Conservation (phyloP, 495 filamentous ascomycete genomes). For the Podospora appendiculata region DNA sequence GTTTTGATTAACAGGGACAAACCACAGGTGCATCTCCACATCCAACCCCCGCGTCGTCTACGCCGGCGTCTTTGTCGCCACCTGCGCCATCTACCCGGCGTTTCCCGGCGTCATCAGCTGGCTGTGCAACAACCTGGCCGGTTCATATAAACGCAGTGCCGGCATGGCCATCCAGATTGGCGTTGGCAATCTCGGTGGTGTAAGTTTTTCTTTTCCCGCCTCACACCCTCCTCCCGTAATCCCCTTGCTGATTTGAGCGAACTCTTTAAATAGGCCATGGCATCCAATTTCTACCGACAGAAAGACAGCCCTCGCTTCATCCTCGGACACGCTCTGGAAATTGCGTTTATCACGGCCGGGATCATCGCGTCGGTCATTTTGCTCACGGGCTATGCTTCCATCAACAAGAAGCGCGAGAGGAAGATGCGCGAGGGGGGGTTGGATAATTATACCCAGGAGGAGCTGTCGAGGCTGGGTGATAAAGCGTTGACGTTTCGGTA, state of each 20-base stretch:
- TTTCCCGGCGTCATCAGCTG: slow-evolving; percentile 66
- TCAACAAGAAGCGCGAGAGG: slow-evolving; percentile 52
- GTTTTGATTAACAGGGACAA: not conserved
- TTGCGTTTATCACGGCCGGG: slow-evolving; percentile 58
- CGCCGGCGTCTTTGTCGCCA: slow-evolving; percentile 64
- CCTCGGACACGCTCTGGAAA: slow-evolving; percentile 61
- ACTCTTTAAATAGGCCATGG: slow-evolving; percentile 45
- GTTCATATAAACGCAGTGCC: slow-evolving; percentile 60
- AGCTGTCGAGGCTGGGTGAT: slow-evolving; percentile 56
- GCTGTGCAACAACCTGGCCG: slow-evolving; percentile 64
- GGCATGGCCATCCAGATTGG: slow-evolving; percentile 75
- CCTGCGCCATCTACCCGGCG: slow-evolving; percentile 53
- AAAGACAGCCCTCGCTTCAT: slow-evolving; percentile 56
- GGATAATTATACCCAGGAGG: slow-evolving; percentile 36
- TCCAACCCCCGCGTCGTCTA: slow-evolving; percentile 59
- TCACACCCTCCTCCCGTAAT: slow-evolving; percentile 6
- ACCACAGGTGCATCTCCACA: slow-evolving; percentile 34
- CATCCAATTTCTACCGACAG: slow-evolving; percentile 67
- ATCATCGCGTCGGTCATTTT: slow-evolving; percentile 50
- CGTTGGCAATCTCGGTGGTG: slow-evolving; percentile 61
- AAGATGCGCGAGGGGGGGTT: slow-evolving; percentile 36
- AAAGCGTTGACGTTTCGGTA: slow-evolving; percentile 60
- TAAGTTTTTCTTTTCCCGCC: slow-evolving; percentile 8
- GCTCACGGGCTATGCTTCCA: slow-evolving; percentile 45
- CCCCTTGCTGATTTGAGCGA: no score